Evolutionary conservation across 495 filamentous ascomycete species (phyloP).

Genomic region (Penicillium cosmopolitanum): DNA sequence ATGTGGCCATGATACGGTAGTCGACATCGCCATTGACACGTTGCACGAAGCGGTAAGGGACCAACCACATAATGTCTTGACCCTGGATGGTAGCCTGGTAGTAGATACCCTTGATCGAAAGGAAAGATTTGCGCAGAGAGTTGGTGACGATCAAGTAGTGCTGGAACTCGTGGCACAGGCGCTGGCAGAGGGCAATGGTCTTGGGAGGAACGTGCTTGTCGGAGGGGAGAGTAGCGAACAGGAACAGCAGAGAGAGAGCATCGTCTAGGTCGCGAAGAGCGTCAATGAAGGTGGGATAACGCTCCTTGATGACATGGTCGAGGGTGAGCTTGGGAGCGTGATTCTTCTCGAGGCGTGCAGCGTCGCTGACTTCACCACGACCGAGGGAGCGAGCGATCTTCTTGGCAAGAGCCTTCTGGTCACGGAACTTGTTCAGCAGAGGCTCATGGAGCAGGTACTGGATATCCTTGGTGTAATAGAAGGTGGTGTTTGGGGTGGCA

Average conservation of each 20-base stretch:
- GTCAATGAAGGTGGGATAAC: slow-evolving; percentile 96
- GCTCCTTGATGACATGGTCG: slow-evolving; percentile 96
- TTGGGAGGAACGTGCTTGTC: slow-evolving; percentile 84
- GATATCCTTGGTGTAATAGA: slow-evolving; percentile 99
- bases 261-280: slow-evolving; percentile 95
- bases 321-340: slow-evolving; percentile 83
- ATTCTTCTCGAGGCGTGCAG: slow-evolving; percentile 79
- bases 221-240: slow-evolving; percentile 95
- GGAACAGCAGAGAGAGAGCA: slow-evolving; percentile 93
- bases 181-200: slow-evolving; percentile 90
- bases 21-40: slow-evolving; percentile 89
- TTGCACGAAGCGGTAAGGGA: slow-evolving; percentile 97
- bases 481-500: slow-evolving; percentile 86
- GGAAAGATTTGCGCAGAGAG: slow-evolving; percentile 89
- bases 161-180: slow-evolving; percentile 90
- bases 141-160: slow-evolving; percentile 94
- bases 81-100: slow-evolving; percentile 98
- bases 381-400: slow-evolving; percentile 93
- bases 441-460: slow-evolving; percentile 98
- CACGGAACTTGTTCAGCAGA: slow-evolving; percentile 91
- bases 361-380: slow-evolving; percentile 86
- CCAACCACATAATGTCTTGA: slow-evolving; percentile 97
- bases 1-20: slow-evolving; percentile 98
- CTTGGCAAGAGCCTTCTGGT: slow-evolving; percentile 94
- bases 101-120: slow-evolving; percentile 99